Base-by-base conservation (phyloP, 2,329 filamentous ascomycete species). In the Erysiphe pulchra region DNA sequence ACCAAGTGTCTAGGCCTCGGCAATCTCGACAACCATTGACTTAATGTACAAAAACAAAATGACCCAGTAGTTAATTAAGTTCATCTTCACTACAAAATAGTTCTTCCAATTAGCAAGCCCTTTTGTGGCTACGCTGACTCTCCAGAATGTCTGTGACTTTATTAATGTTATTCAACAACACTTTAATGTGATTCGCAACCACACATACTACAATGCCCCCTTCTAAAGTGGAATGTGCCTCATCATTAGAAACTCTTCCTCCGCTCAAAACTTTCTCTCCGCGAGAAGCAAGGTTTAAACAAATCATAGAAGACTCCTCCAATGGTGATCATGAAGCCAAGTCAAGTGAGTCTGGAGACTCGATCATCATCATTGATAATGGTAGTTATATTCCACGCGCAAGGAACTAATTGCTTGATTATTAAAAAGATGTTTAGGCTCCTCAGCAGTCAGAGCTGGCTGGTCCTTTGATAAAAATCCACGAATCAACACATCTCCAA, bases 331-430 rank as follows among this genome's bases (percentile, higher is more conserved):
- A 42, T 13, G 48, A 53, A 53, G 86, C 82, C 49, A 68, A 71
- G 44, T 63, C 71, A 47, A 59, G 58, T 18, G 63, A 69, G 17
- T 61, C 68, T 14, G 69, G 65, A 47, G 64, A 66, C 41, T 80
- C 77, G 45, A 83, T 85, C 44, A 94, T 98, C 56, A 82, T 98
- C 50, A 95, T 98, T 58, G 90, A 98, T 65, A 94, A 94, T 79
- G 90, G 86, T 92, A 64, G 45, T 18, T 43, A 28, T 28, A 28
- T 28, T 28, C 8, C 24, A 28, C 24, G 24, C 8, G 4, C 24
- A 28, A 28, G 24, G 24, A 28, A 28, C 24, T 7, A 28, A 54
- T 39, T 34, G 43, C 20, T n/a, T 38, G 46, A 31, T 51, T 56
- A 47, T 55, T 31, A 47, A 10, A 18, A 14, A 16, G 44, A 41